Conservation (phyloP, 2,329 filamentous ascomycete genomes). For the Didymella exigua region DNA sequence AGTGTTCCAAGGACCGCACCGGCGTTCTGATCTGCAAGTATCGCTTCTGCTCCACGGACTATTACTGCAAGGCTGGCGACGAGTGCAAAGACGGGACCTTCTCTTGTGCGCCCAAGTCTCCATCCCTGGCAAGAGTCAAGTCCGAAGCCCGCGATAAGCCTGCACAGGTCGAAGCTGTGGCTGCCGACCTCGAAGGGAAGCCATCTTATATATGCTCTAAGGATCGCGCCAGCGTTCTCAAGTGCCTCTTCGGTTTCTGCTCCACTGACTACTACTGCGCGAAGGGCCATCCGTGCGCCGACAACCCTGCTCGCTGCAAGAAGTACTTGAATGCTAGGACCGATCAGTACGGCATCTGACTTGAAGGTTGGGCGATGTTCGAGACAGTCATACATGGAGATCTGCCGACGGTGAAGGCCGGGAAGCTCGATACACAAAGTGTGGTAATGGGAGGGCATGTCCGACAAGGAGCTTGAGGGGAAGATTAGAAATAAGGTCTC, state of each 20-base stretch:
- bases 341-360: background rate
- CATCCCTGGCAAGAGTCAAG: background rate
- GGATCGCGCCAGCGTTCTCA: constrained; percentile 7
- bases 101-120: background rate
- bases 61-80: constrained; percentile 3
- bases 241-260: constrained; percentile 7
- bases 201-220: background rate
- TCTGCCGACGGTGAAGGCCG: background rate
- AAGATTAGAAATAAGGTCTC: background rate
- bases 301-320: constrained; percentile 10
- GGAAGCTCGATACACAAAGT: background rate
- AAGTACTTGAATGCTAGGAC: background rate
- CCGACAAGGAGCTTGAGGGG: background rate
- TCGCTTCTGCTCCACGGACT: constrained; percentile 11
- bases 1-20: constrained; percentile 5
- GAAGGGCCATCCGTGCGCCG: background rate
- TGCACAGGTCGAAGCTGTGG: background rate
- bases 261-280: constrained; percentile 6
- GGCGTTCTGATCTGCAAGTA: constrained; percentile 12
- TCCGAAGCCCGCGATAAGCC: background rate
- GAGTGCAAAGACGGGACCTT: constrained; percentile 3
- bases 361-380: background rate
- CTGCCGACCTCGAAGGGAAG: background rate
- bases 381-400: background rate
- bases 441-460: background rate